Base-by-base conservation (phyloP, 345 rosid genomes). In the Garcia nutans region DNA sequence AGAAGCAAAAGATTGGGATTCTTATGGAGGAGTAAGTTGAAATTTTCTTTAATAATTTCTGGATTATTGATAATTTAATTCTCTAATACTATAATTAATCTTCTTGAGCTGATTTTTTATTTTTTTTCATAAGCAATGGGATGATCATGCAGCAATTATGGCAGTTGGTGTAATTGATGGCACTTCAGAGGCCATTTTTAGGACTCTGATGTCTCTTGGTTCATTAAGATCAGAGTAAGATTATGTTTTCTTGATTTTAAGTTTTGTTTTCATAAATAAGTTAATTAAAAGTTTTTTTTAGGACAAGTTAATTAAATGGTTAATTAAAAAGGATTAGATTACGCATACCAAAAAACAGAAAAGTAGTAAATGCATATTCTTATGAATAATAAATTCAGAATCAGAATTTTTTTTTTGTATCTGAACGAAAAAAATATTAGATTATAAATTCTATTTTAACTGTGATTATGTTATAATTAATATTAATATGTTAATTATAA, bases 111-210 rank as follows among this genome's bases (percentile, higher is more conserved):
- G 37, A 58, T 20, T 55, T 50, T 57, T 16, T 37, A 11, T 20
- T n/a, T 76, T 71, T 47, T 85, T 26, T 55, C 75, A 50, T 80
- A 84, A 92, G 97, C 88, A 83, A 62, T 93, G 99, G 98, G 97
- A 91, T 79, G 91, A 91, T 82, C 87, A 96, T 72, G 93, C 97
- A 1, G 99, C 97, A 78, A 83, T 93, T 75, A 96, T 96, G 98
- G 98, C 97, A 1, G 99, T 96, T 75, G 97, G 99, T 23, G 84
- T 87, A 66, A 88, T 91, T 70, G 89, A 91, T 68, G 98, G 94
- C 70, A 82, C 91, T 76, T 87, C 97, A 47, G 99, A 93, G 78
- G 89, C 91, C 78, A 87, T 96, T 79, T 96, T 92, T 80, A 86
- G 74, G 55, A 81, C 90, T 1, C 84, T 96, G 15, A 91, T 92